Evolutionary conservation across 2,329 filamentous ascomycete species (phyloP), one percentile per base, ranked within the genome.

Genomic region (Pseudogymnoascus sp.): DNA sequence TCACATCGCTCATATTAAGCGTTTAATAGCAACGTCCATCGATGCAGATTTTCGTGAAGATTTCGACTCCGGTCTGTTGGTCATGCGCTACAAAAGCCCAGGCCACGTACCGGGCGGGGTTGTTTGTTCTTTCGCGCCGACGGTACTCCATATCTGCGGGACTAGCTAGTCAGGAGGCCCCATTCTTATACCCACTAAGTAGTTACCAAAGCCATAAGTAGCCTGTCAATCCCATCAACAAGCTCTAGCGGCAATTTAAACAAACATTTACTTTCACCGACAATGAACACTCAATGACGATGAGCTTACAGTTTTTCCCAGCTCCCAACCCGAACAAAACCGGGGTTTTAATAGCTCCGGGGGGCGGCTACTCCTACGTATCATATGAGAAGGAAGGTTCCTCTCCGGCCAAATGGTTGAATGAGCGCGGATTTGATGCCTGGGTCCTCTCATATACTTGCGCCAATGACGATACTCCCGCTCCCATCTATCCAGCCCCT

Each of bases 361-460:
- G 70, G 19, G 70, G 70, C 10, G 68, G 68, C n/a, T 72, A 72
- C 48, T 64, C 63, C 5, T 65, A 63, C 48, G 62, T 72, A 25
- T 65, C 65, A n/a, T 41, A 64, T 31, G 67, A 68, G 1, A 66
- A 68, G 1, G 70, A 71, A 36, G 71, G 71, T 28, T 28, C 45
- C 2, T 51, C 48, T 1, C 67, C 69, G 1, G 68, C 68, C 31
- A 45, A 57, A 23, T 72, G 69, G 68, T 67, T 72, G 54, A 70
- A 71, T 61, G 61, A 62, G 19, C 70, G 54, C 28, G 61, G 65
- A 11, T 63, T 70, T 25, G 65, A 72, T 48, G 69, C 67, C 11
- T 71, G 69, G 70, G 65, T 71, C 31, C 67, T 71, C 34, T 61
- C 66, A 11, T 72, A 72, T 61, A 71, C 68, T 0, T 63, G 62